Conservation (phyloP, 208 protist genomes). For the Endotrypanum monterogeii region DNA sequence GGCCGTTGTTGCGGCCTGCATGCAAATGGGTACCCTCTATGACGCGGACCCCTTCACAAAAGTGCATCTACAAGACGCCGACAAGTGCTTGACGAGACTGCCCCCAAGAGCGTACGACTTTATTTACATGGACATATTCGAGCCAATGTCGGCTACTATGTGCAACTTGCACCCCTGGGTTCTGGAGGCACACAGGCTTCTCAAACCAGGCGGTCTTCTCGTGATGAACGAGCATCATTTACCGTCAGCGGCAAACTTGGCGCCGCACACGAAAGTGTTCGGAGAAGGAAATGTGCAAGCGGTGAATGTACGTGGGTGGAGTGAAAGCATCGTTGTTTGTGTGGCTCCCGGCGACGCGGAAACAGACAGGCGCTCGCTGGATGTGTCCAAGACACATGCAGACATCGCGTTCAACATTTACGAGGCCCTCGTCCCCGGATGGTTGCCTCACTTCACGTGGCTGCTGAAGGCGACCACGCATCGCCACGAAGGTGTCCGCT, state of each 20-base stretch:
- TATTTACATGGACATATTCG: conserved; percentile 84
- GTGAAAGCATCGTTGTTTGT: conserved; percentile 69
- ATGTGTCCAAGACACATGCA: conserved; percentile 23
- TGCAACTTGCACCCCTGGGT: conserved; percentile 50
- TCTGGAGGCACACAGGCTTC: conserved; percentile 19
- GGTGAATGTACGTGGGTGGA: conserved; percentile 79
- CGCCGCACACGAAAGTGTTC: conserved; percentile 43
- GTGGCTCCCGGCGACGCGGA: conserved; percentile 35
- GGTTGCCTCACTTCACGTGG: conserved; percentile 45
- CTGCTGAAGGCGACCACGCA: conserved; percentile 26
- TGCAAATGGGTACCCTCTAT: conserved; percentile 31
- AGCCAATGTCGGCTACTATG: conserved; percentile 64
- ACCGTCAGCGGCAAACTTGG: conserved; percentile 37
- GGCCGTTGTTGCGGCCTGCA: conserved; percentile 58
- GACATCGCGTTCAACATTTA: conserved; percentile 38
- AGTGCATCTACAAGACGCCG: conserved; percentile 48
- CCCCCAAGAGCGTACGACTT: conserved; percentile 38
- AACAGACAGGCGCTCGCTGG: conserved; percentile 20
- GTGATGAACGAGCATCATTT: conserved; percentile 79
- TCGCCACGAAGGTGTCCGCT: neutral
- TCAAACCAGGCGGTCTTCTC: conserved; percentile 55
- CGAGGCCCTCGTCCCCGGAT: conserved; percentile 37
- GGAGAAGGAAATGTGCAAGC: conserved; percentile 63
- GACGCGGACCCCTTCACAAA: conserved; percentile 36
- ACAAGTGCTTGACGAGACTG: conserved; percentile 6